phyloP scores from a whole-genome alignment of 139 green algal species.

The Nannochloris sp. region DNA sequence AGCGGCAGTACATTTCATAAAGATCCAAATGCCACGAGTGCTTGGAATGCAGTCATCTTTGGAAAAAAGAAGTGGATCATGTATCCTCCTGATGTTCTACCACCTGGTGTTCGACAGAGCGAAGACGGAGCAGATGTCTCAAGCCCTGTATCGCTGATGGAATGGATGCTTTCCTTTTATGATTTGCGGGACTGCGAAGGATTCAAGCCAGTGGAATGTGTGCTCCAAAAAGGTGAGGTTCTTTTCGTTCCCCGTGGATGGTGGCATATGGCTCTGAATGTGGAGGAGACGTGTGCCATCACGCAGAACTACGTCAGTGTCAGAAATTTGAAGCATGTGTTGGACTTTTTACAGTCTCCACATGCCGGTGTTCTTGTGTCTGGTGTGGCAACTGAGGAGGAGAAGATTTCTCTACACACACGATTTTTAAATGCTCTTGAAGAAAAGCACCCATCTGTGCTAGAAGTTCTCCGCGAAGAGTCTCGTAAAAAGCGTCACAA shows the following conservation, averaged over 20 bases:
- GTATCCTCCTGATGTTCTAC: slow-evolving; percentile 63
- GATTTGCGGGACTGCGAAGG: slow-evolving; percentile 24
- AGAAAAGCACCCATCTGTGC: slow-evolving; percentile 6
- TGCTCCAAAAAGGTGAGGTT: slow-evolving; percentile 61
- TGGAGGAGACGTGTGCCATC: slow-evolving; percentile 63
- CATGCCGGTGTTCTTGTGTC: slow-evolving; percentile 51
- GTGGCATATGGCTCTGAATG: slow-evolving; percentile 85
- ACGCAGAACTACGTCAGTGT: slow-evolving; percentile 82
- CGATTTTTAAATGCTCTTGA: slow-evolving; percentile 37
- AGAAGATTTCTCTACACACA: slow-evolving; percentile 42
- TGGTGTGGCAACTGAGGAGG: slow-evolving; percentile 39
- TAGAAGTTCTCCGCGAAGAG: slow-evolving; percentile 4
- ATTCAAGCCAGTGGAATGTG: slow-evolving; percentile 29
- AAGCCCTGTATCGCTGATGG: slow-evolving; percentile 72
- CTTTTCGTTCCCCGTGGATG: slow-evolving; percentile 77
- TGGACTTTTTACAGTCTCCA: slow-evolving; percentile 52
- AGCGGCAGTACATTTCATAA: slow-evolving; percentile 41
- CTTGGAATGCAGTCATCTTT: slow-evolving; percentile 88
- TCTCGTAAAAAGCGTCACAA: too few relatives aligned
- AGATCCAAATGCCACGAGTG: slow-evolving; percentile 86
- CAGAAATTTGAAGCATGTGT: slow-evolving; percentile 50
- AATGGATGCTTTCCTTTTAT: slow-evolving; percentile 91
- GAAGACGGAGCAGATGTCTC: slow-evolving; percentile 82
- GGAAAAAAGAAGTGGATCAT: slow-evolving; percentile 91
- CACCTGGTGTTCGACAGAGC: slow-evolving; percentile 60